These are phyloP conservation scores for Phyllosticta citrichinensis DNA, from an alignment of 2,329 filamentous ascomycete genomes.

Conservation along the genomic window DNA sequence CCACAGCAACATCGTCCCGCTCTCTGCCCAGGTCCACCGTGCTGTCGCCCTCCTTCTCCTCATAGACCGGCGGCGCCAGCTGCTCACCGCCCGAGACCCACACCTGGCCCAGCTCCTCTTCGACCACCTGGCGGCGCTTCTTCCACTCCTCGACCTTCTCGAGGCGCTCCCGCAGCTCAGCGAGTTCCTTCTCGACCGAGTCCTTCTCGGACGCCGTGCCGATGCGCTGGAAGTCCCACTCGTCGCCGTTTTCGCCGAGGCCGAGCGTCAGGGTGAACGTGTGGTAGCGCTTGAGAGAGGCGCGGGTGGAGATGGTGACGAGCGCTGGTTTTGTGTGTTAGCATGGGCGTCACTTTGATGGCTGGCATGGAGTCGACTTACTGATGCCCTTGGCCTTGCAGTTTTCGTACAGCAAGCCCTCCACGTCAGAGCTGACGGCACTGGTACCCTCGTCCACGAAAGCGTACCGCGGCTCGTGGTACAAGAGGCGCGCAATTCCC, in stretches of 20 bases:
- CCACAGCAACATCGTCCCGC: neutral
- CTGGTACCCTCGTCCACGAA: slow-evolving; percentile 94
- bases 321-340: slow-evolving; percentile 45
- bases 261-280: slow-evolving; percentile 82
- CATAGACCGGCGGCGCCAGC: slow-evolving; percentile 28
- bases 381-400: slow-evolving; percentile 91
- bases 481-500: slow-evolving; percentile 79
- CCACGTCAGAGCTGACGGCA: slow-evolving; percentile 87
- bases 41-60: neutral
- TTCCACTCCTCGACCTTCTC: slow-evolving; percentile 80
- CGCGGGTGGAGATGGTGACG: slow-evolving; percentile 91
- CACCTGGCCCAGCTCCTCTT: slow-evolving; percentile 62
- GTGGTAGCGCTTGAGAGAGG: slow-evolving; percentile 91
- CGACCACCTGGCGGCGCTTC: slow-evolving; percentile 66
- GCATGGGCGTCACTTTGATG: neutral
- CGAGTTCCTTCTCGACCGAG: slow-evolving; percentile 81
- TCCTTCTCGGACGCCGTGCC: slow-evolving; percentile 90
- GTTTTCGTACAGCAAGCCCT: slow-evolving; percentile 84
- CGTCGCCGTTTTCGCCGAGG: slow-evolving; percentile 66
- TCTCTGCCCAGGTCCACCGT: slow-evolving; percentile 4
- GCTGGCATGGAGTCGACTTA: slow-evolving; percentile 38
- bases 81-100: slow-evolving; percentile 41
- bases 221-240: slow-evolving; percentile 89
- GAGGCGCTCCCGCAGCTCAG: slow-evolving; percentile 71
- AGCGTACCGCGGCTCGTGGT: slow-evolving; percentile 90